Percentiles rank a stretch among this genome's conserved stretches.
These are phyloP conservation scores for Mucor velutinosus DNA, from an alignment of 371 early-diverging fungal genomes.

Conservation along the genomic window DNA sequence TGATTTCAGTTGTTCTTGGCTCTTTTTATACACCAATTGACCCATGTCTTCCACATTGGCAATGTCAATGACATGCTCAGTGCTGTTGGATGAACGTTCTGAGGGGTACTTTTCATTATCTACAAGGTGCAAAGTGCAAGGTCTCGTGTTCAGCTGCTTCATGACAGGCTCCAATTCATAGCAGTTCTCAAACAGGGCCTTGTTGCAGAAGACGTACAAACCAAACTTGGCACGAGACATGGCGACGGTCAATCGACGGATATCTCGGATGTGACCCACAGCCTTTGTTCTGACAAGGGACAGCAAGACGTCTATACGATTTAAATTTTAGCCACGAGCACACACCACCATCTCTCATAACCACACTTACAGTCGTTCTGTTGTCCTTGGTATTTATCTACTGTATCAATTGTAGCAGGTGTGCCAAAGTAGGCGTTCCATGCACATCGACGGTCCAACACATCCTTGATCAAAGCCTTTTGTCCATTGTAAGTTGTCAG, in stretches of 20 bases:
- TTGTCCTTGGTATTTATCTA: constrained; percentile 95
- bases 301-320: constrained; percentile 73
- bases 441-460: constrained; percentile 79
- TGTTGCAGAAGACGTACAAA: constrained; percentile 87
- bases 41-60: constrained; percentile 65
- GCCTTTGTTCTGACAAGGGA: constrained; percentile 90
- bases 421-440: constrained; percentile 81
- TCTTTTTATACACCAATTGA: constrained; percentile 70
- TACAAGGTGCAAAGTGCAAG: constrained; percentile 58
- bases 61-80: constrained; percentile 43
- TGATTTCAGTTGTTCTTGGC: constrained; percentile 70
- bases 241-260: constrained; percentile 87
- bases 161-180: constrained; percentile 76
- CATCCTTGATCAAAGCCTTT: constrained; percentile 87
- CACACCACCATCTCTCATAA: neutral
- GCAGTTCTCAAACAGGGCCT: constrained; percentile 73
- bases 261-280: constrained; percentile 91
- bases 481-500: constrained; percentile 97
- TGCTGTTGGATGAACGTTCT: constrained; percentile 28
- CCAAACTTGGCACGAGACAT: constrained; percentile 93
- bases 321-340: neutral
- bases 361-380: constrained; percentile 81
- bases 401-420: constrained; percentile 80
- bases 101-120: constrained; percentile 63
- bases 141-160: constrained; percentile 49